Evolutionary conservation across 805 yeast species (phyloP), one percentile per base, ranked within the genome.

Genomic region (Debaryomyces hansenii): DNA sequence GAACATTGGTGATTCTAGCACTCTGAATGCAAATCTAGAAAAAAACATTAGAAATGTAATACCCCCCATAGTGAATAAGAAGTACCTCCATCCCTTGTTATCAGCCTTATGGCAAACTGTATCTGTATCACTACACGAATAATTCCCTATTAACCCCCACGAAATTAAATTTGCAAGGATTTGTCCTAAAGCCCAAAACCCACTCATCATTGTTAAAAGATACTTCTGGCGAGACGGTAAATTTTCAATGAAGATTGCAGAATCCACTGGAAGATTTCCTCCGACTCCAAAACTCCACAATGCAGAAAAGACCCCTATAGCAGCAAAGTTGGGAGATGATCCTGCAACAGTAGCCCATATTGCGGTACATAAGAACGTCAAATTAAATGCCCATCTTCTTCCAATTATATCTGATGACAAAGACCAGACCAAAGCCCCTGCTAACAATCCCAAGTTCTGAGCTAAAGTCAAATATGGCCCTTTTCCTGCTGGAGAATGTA

Each of bases 101-200:
- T 74, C 67, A 7, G 51, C 49, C 15, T 80, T 72, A 29, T 67
- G 62, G 57, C 87, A 82, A 15, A 60, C 46, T 5, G 55, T 63
- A 4, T 62, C 58, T 0, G 51, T 10, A 31, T 46, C 52, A 24
- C 42, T 43, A 56, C 86, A 80, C 4, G 80, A 74, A 49, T 67
- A 67, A 47, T 75, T 71, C 11, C 82, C 74, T 40, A 82, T 63
- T 45, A 78, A 75, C 0, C 80, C 84, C 82, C 84, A 82, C 4
- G 83, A 75, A 35, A 80, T 54, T 15, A 80, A 61, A 28, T 69
- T 69, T 10, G 82, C 74, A 37, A 81, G 65, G 2, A 82, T 72
- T 57, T 82, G 85, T 28, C 85, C 86, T 31, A 82, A 66, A 38
- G 84, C 83, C 87, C 86, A 82, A 79, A 76, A 82, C 29, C 70